Evolutionary conservation across 2,329 filamentous ascomycete genomes (phyloP).

Genomic region (Arachnopeziza araneosa): DNA sequence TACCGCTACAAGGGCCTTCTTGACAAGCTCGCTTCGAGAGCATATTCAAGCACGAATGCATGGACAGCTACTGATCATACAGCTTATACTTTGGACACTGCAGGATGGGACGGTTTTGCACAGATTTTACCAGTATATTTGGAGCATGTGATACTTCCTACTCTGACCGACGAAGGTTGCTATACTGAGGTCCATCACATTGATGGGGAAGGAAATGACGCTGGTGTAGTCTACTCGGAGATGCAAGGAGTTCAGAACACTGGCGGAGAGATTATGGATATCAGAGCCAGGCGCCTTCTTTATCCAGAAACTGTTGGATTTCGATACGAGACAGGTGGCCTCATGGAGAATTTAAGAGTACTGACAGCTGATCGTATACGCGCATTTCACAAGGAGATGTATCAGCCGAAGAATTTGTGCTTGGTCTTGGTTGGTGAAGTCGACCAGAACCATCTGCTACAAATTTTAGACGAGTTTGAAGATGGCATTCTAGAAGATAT

Average conservation of each 20-base stretch:
- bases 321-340: constrained; percentile 94
- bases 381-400: constrained; percentile 95
- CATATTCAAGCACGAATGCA: constrained; percentile 91
- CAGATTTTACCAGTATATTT: constrained; percentile 93
- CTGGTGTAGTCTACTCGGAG: constrained; percentile 95
- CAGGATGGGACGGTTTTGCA: constrained; percentile 94
- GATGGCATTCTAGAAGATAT: constrained; percentile 78
- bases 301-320: constrained; percentile 91
- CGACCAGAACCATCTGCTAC: constrained; percentile 71
- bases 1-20: constrained; percentile 94
- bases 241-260: constrained; percentile 95
- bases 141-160: constrained; percentile 88
- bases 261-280: constrained; percentile 79
- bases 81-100: constrained; percentile 89
- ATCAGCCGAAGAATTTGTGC: constrained; percentile 92
- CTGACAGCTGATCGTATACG: constrained; percentile 86
- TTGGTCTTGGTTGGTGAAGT: constrained; percentile 89
- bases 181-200: constrained; percentile 96
- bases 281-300: constrained; percentile 70
- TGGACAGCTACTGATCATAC: constrained; percentile 98
- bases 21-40: constrained; percentile 87
- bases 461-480: constrained; percentile 84
- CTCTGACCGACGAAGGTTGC: constrained; percentile 86
- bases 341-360: constrained; percentile 85
- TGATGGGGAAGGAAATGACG: constrained; percentile 89